Evolutionary conservation across 306 rosid species (phyloP), one percentile per base, ranked within the genome.

Genomic region (Cicer arietinum): DNA sequence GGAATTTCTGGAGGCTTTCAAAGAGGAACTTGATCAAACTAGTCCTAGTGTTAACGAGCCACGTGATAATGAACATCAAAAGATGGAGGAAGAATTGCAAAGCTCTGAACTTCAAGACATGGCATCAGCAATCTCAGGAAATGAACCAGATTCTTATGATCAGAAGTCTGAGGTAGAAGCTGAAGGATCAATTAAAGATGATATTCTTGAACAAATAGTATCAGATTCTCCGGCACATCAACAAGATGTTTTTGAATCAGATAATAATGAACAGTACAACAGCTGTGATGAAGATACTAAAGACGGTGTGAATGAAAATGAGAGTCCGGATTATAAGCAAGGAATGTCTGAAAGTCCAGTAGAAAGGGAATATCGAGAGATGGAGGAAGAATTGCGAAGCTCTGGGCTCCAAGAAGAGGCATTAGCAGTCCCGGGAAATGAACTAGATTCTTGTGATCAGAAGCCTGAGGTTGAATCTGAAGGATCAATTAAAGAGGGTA

Each of bases 141-240:
- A 76, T 71, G 88, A 82, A 66, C 86, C 50, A 18, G 79, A 53
- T 18, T 40, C 82, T 76, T 52, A 66, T 50, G 84, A 78, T 69
- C 80, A 69, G 73, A 59, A 71, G 25, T 56, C 78, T 16, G 77
- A 51, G 18, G 72, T 20, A 44, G 54, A 45, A 20, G 71, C 54
- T 66, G 87, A 82, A 70, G 74, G 58, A 67, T 61, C 73, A 51
- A 6, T 54, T 65, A 69, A 45, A 37, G 64, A 25, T 14, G 64
- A 58, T 58, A 11, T 58, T 40, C 64, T 58, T 25, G 64, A 30
- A 58, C 64, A 25, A 58, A 58, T 11, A 25, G 64, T 58, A 25
- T 58, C 64, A 58, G 64, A 25, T 25, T 58, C 42, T 25, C 64
- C 0, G 1, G 16, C 42, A 25, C 42, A 10, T 58, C 42, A 10